Evolutionary conservation across 768 basidiomycete species (phyloP).

Genomic region (Auricularia heimuer): DNA sequence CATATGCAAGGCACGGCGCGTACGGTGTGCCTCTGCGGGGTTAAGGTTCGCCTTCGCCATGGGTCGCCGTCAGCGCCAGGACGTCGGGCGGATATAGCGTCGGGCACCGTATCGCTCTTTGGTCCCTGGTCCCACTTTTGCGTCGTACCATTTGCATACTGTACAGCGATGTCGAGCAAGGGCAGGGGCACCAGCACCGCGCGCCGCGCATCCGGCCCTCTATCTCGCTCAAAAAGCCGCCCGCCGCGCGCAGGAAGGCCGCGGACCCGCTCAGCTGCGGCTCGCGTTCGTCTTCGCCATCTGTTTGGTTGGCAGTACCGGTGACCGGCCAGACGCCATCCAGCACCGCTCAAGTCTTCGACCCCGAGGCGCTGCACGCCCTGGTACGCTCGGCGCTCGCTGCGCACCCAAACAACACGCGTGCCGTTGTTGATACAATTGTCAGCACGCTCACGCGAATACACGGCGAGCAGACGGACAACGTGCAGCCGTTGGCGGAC

Average conservation of each 20-base stretch:
- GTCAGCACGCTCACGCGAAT: no score
- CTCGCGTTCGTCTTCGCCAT: no score
- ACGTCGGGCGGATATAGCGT: neutral
- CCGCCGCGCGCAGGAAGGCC: neutral
- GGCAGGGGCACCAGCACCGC: neutral
- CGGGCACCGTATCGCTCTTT: neutral
- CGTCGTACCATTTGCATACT: neutral
- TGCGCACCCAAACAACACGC: no score
- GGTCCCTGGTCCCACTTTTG: neutral
- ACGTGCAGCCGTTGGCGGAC: no score
- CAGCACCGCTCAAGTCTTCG: no score
- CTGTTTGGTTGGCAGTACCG: no score
- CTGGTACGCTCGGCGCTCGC: no score
- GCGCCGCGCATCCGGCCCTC: neutral
- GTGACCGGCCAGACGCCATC: conserved; percentile 19
- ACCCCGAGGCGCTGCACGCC: no score
- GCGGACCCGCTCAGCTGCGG: no score
- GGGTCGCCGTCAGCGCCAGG: neutral
- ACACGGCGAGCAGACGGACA: conserved; percentile 17
- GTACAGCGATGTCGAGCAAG: neutral
- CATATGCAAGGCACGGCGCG: neutral
- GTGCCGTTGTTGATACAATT: no score
- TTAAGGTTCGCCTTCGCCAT: conserved; percentile 86
- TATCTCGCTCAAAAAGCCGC: neutral
- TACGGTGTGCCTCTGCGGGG: conserved; percentile 89